Evolutionary conservation across 2,329 filamentous ascomycete species (phyloP).

Genomic region (Furcasterigmium furcatum): DNA sequence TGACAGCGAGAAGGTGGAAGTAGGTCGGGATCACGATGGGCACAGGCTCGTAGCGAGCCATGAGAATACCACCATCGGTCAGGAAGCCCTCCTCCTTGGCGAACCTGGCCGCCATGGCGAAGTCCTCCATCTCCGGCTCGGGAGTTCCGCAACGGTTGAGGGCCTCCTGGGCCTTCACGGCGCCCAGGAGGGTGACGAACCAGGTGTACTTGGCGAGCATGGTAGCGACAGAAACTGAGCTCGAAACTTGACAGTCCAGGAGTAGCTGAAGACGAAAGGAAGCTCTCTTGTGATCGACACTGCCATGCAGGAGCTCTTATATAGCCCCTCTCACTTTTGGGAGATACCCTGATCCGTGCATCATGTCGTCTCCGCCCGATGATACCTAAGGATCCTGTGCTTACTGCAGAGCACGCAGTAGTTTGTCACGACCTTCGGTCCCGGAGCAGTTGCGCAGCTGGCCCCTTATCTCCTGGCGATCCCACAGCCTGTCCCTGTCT

Average conservation of each 20-base stretch:
- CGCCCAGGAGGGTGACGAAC: background rate
- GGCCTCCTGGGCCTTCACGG: background rate
- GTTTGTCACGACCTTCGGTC: too few relatives aligned
- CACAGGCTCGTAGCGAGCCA: background rate
- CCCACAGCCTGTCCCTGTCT: background rate
- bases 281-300: background rate
- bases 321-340: too few relatives aligned
- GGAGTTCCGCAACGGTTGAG: background rate
- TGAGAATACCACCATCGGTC: background rate
- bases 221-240: background rate
- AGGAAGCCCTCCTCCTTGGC: background rate
- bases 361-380: too few relatives aligned
- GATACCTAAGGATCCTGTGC: too few relatives aligned
- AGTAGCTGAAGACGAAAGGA: background rate
- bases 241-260: background rate
- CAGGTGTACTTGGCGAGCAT: conserved; percentile 2
- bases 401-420: too few relatives aligned
- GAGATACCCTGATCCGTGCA: too few relatives aligned
- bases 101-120: background rate
- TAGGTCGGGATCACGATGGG: conserved; percentile 12
- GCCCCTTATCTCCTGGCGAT: background rate
- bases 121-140: conserved; percentile 1
- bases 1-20: conserved; percentile 27
- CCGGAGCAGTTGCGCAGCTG: background rate
- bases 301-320: background rate